These are phyloP conservation scores for Aspergillus kassunensis DNA, from an alignment of 495 filamentous ascomycete genomes.

Conservation along the genomic window DNA sequence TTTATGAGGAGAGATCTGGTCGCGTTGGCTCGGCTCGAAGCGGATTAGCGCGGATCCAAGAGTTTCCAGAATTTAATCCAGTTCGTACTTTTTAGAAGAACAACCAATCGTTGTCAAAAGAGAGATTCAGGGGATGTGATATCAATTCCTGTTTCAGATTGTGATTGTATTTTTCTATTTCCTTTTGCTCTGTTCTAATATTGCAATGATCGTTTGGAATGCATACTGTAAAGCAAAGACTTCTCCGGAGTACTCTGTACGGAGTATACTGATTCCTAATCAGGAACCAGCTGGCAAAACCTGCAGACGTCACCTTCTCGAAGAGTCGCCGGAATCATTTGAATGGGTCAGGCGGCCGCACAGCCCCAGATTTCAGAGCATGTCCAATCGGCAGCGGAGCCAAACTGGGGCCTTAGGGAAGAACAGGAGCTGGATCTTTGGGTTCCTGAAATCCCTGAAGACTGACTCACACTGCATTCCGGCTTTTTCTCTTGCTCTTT, in stretches of 20 bases:
- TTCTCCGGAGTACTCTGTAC: too few relatives aligned
- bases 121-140: slow-evolving; percentile 1
- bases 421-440: slow-evolving; percentile 16
- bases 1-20: slow-evolving; percentile 17
- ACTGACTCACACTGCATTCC: slow-evolving; percentile 20
- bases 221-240: too few relatives aligned
- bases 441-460: slow-evolving; percentile 4
- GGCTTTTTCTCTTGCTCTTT: slow-evolving; percentile 24
- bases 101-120: background rate
- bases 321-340: slow-evolving; percentile 1
- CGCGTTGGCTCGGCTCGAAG: slow-evolving; percentile 6
- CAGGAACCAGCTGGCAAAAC: slow-evolving; percentile 6
- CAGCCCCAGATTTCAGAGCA: slow-evolving; percentile 13
- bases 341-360: slow-evolving; percentile 16
- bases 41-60: slow-evolving; percentile 19
- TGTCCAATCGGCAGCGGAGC: slow-evolving; percentile 14
- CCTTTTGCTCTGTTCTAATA: too few relatives aligned
- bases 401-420: slow-evolving; percentile 18
- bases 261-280: background rate
- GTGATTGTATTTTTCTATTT: background rate
- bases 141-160: background rate
- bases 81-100: background rate
- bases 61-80: slow-evolving; percentile 5
- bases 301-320: slow-evolving; percentile 7
- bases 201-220: too few relatives aligned